Base-by-base conservation (phyloP, 2,329 filamentous ascomycete genomes). In the Pseudogymnoascus destructans region DNA sequence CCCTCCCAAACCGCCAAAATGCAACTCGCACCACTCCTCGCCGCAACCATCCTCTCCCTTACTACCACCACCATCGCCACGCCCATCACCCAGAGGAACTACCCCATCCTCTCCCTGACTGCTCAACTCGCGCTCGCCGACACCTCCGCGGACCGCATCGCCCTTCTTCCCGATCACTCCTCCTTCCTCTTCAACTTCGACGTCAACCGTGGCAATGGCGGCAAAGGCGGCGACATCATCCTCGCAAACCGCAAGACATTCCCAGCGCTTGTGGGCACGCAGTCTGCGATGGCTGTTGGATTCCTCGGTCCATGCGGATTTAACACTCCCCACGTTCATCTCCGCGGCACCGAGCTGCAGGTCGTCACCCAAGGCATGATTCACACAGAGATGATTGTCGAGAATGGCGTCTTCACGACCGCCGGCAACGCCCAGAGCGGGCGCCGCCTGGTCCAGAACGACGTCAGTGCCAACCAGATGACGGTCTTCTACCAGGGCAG, bases 301-400 rank as follows among this genome's bases (percentile, higher is more conserved):
- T 75, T 75, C 64, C 68, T 82, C 35, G 71, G 73, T 32, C 70
- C 73, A 33, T 82, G 78, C 64, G 78, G 76, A 59, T 77, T 82
- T 69, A 80, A 79, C 72, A 79, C 76, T 6, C 76, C 78, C 15
- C 79, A 81, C 70, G 72, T 77, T 3, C 78, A 80, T 68, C 77
- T 76, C 55, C 77, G 78, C 40, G 74, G 75, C 30, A 72, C 74
- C 30, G 77, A 81, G 70, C 73, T 81, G 57, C 75, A 78, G 61
- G 70, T 79, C 66, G 73, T 80, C 63, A 73, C 74, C 49, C 63
- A 74, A 38, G 79, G 78, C 58, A 70, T 67, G 19, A 67, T 80
- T 61, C 70, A 77, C 58, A 75, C 76, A 42, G 75, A 78, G 64
- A 79, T 80, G 73, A 69, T 77, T 1, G 72, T 76, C 15, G 78